phyloP scores from a whole-genome alignment of 345 rosid genomes.

The Salix udensis region DNA sequence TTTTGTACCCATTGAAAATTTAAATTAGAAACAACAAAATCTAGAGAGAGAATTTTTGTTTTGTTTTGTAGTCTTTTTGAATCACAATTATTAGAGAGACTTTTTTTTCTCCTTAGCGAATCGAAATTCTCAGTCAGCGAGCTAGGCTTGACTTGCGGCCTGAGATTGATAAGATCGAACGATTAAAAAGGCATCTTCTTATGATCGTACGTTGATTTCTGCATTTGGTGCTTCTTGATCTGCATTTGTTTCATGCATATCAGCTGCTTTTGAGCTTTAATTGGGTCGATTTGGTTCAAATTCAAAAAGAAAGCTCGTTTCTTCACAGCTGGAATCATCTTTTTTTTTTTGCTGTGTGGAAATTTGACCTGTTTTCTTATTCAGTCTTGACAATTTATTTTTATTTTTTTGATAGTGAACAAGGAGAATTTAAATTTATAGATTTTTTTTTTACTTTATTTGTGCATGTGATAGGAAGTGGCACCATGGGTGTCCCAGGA shows the following conservation, averaged over 20 bases:
- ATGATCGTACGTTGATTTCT: conserved; percentile 8
- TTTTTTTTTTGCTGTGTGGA: not conserved
- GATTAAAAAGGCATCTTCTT: conserved; percentile 12
- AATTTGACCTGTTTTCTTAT: not conserved
- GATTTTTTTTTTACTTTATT: conserved; percentile 9
- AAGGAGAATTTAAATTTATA: not conserved
- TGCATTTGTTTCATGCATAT: not conserved
- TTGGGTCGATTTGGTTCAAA: not conserved
- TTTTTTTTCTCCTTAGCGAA: not conserved
- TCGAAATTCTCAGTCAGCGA: not conserved
- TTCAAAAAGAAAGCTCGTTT: not conserved
- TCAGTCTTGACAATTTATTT: not conserved
- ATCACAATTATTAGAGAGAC: not conserved
- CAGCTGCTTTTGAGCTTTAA: not conserved
- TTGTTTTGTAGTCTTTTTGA: not conserved
- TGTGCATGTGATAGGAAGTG: conserved; percentile 20
- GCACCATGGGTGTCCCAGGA: conserved; percentile 82
- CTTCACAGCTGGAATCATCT: too few species aligned
- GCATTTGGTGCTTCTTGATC: not conserved
- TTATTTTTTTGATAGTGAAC: too few species aligned
- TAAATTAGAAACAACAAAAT: not conserved
- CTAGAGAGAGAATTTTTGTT: not conserved
- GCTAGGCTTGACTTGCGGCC: not conserved
- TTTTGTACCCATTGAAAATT: too few species aligned
- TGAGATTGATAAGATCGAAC: conserved; percentile 11